phyloP scores from a whole-genome alignment of 2,329 filamentous ascomycete genomes.

The Ceratocystis destructans region DNA sequence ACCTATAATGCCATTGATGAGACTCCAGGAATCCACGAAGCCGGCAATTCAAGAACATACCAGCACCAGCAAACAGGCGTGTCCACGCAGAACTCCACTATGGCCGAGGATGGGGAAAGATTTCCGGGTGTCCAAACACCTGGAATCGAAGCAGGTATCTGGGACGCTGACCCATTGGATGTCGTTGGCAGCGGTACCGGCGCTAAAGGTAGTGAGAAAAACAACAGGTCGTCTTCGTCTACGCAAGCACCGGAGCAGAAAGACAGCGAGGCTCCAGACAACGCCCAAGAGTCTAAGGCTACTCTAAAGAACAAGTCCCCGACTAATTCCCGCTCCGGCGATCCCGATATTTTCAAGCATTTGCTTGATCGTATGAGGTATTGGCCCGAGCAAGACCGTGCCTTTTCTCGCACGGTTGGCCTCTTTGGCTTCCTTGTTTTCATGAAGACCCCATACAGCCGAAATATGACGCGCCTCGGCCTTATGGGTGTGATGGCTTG shows the following conservation, averaged over 20 bases:
- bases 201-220: neutral
- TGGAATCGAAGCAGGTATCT: slow-evolving; percentile 12
- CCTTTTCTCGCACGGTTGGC: slow-evolving; percentile 16
- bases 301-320: neutral
- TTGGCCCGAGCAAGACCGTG: slow-evolving; percentile 17
- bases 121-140: slow-evolving; percentile 4
- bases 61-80: neutral
- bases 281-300: neutral
- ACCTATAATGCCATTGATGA: slow-evolving; percentile 7
- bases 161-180: slow-evolving; percentile 15
- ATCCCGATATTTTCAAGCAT: slow-evolving; percentile 9
- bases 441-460: slow-evolving; percentile 13
- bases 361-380: slow-evolving; percentile 5
- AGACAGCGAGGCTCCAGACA: neutral
- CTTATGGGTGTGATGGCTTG: slow-evolving; percentile 9
- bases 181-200: slow-evolving; percentile 7
- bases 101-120: neutral
- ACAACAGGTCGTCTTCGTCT: neutral
- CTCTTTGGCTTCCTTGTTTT: slow-evolving; percentile 15
- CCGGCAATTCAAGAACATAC: neutral
- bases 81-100: neutral
- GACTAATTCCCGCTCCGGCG: neutral
- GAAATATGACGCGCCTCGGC: slow-evolving; percentile 10
- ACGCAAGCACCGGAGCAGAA: neutral
- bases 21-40: neutral